Evolutionary conservation across 1,284 basidiomycete species (phyloP).

Genomic region (Malassezia furfur): DNA sequence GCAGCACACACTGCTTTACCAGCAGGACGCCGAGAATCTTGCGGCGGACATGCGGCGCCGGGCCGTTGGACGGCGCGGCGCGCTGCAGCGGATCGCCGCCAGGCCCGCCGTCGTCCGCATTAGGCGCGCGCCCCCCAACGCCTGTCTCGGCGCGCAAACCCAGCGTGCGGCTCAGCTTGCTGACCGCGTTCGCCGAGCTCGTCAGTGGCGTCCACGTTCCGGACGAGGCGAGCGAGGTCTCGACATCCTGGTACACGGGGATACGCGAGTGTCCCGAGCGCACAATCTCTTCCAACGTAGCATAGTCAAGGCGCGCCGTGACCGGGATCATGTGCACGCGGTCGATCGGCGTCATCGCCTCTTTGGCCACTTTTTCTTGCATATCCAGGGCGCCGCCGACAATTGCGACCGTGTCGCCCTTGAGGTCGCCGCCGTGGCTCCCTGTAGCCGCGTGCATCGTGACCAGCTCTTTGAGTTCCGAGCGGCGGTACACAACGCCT

Average conservation of each 20-base stretch:
- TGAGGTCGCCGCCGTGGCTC: constrained; percentile 58
- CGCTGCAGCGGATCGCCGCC: not conserved
- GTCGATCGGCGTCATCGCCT: constrained; percentile 69
- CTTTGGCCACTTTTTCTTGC: constrained; percentile 61
- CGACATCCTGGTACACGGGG: constrained; percentile 52
- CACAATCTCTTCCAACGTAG: constrained; percentile 64
- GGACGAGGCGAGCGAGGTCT: constrained; percentile 15
- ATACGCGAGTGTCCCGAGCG: constrained; percentile 64
- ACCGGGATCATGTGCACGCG: constrained; percentile 66
- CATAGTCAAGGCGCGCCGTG: constrained; percentile 67
- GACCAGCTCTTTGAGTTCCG: constrained; percentile 65
- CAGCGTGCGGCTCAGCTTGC: not conserved
- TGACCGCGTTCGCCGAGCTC: not conserved
- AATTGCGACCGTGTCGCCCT: constrained; percentile 64
- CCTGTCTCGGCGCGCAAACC: not conserved
- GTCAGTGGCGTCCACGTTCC: constrained; percentile 3
- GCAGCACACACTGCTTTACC: constrained; percentile 74
- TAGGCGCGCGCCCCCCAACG: not conserved
- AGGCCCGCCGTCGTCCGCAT: not conserved
- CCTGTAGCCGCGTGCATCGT: constrained; percentile 60
- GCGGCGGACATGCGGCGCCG: constrained; percentile 13
- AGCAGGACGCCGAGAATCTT: constrained; percentile 71
- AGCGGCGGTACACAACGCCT: constrained; percentile 44
- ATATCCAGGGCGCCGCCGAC: constrained; percentile 66
- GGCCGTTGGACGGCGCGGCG: not conserved